Base-by-base conservation (phyloP, 1,139 yeast genomes). In the Geotrichum histeridarum region DNA sequence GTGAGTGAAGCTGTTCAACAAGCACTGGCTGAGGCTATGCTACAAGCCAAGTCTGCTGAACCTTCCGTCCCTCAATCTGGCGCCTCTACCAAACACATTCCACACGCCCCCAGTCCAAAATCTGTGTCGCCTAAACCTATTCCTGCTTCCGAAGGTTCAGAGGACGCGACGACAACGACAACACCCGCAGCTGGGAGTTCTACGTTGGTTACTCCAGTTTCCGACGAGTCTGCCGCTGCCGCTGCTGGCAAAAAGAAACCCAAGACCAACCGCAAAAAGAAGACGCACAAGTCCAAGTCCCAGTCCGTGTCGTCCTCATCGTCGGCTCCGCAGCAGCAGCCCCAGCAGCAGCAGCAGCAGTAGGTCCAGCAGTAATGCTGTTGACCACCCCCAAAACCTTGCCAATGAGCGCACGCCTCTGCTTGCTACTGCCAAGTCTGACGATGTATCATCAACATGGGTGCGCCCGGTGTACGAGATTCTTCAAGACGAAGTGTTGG, bases 1-100 rank as follows among this genome's bases (percentile, higher is more conserved):
- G 47, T 43, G 38, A 15, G 17, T n/a, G 47, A 14, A 5, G 47
- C 47, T 11, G 47, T 43, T 4, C 5, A 43, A 14, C 37, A 43
- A 27, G 47, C 47, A 14, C 38, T 43, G 14, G 11, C 14, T n/a
- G 39, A 37, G 39, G 39, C 39, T 5, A 22, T 22, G 27, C 27
- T 5, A 22, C 37, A 33, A 33, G 14, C 37, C 14, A n/a, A 33
- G 37, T 33, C 15, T 12, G 39, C 39, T 18, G 43, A 8, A 41
- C 43, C 43, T 18, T 1, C 22, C 8, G 43, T 33, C 37, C 27
- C 27, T 22, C 27, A 22, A 22, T 22, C 27, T 22, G 14, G 32
- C 30, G 2, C 43, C 4, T n/a, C 30, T 41, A 31, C 32, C 32
- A 8, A 12, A 22, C 11, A 41, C 12, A 1, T 12, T 4, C 9